phyloP scores from a whole-genome alignment of 352 stramenopile genomes.

The Phytopythium oedochilum region DNA sequence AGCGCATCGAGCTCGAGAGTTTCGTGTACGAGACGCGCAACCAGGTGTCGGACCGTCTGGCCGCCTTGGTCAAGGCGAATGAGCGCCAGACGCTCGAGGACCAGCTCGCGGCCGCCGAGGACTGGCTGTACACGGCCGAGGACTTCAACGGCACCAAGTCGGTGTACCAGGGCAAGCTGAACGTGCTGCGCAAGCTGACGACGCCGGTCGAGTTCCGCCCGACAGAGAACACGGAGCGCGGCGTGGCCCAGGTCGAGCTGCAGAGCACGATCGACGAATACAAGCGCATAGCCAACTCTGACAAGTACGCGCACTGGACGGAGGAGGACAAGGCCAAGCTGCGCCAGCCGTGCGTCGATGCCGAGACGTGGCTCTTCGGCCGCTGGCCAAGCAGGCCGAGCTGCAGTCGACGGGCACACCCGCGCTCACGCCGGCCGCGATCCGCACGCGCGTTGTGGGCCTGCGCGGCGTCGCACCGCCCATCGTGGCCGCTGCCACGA shows the following conservation, averaged over 20 bases:
- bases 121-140: constrained; percentile 99
- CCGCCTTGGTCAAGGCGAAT: constrained; percentile 83
- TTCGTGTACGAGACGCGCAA: constrained; percentile 99
- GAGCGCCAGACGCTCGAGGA: constrained; percentile 88
- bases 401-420: constrained; percentile 85
- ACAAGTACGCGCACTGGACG: constrained; percentile 94
- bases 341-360: constrained; percentile 83
- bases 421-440: constrained; percentile 87
- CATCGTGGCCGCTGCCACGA: constrained; percentile 85
- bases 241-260: constrained; percentile 85
- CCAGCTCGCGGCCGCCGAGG: constrained; percentile 91
- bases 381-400: constrained; percentile 92
- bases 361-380: constrained; percentile 95
- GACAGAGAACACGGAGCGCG: constrained; percentile 88
- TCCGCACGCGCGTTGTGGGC: constrained; percentile 89
- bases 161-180: constrained; percentile 95
- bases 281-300: constrained; percentile 93
- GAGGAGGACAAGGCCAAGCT: constrained; percentile 94
- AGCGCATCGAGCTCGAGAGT: constrained; percentile 98
- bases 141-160: constrained; percentile 98
- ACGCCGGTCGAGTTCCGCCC: constrained; percentile 92
- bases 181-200: constrained; percentile 91
- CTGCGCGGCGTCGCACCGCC: constrained; percentile 88
- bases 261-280: constrained; percentile 93
- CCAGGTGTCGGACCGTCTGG: constrained; percentile 86